phyloP scores from a whole-genome alignment of 495 filamentous ascomycete species.

The Lineolata rhizophorae region DNA sequence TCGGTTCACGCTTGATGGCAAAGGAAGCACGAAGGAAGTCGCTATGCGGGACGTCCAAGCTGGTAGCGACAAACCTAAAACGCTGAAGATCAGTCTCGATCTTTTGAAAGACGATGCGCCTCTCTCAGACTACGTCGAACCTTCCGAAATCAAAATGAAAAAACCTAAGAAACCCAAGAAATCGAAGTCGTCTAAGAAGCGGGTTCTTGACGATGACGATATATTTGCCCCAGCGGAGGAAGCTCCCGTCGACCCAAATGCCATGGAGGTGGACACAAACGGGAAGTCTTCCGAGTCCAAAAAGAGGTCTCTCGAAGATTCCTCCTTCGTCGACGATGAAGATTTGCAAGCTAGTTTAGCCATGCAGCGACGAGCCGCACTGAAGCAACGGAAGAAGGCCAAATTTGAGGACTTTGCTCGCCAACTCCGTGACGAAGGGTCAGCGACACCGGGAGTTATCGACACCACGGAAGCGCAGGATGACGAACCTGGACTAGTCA shows the following conservation, averaged over 20 bases:
- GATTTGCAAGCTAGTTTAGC: conserved; percentile 76
- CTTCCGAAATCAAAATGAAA: conserved; percentile 66
- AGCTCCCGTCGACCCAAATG: conserved; percentile 20
- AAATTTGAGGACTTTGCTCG: conserved; percentile 70
- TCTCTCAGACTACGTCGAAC: conserved; percentile 69
- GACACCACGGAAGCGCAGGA: conserved; percentile 23
- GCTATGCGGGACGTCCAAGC: conserved; percentile 34
- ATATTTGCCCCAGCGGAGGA: conserved; percentile 30
- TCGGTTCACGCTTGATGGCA: conserved; percentile 61
- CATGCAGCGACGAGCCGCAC: conserved; percentile 50
- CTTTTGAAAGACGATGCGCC: conserved; percentile 41
- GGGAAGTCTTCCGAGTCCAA: conserved; percentile 18
- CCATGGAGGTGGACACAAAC: conserved; percentile 60
- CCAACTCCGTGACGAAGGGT: conserved; percentile 55
- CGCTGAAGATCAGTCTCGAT: conserved; percentile 55
- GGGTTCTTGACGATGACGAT: conserved; percentile 48
- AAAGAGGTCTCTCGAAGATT: conserved; percentile 42
- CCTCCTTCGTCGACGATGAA: conserved; percentile 73
- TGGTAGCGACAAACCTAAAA: conserved; percentile 36
- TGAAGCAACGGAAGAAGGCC: conserved; percentile 75
- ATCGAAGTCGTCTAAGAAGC: conserved; percentile 48
- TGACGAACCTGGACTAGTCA: conserved; percentile 54
- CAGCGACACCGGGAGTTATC: conserved; percentile 25
- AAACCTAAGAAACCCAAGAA: conserved; percentile 95
- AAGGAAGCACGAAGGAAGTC: conserved; percentile 44